A percentile compares a stretch with the other conserved stretches of the same genome.
These are phyloP conservation scores for Nakaseomyces uthaithaninus DNA, from an alignment of 1,139 yeast species.

Conservation along the genomic window DNA sequence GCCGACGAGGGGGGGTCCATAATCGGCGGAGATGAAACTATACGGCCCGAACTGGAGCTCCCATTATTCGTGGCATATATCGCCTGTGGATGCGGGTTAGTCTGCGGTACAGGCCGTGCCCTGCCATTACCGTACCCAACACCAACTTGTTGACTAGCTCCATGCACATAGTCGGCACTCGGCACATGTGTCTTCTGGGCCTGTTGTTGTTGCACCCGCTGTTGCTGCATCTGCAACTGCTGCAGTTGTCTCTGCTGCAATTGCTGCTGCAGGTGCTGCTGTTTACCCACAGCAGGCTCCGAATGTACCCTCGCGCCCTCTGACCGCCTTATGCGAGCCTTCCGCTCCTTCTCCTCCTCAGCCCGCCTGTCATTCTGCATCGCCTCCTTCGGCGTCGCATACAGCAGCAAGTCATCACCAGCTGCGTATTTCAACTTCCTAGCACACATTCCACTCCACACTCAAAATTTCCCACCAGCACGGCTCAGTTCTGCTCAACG, in stretches of 20 bases:
- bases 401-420: constrained; percentile 31
- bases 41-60: neutral
- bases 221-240: neutral
- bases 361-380: constrained; percentile 26
- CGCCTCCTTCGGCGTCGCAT: constrained; percentile 33
- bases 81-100: neutral
- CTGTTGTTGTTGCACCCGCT: neutral
- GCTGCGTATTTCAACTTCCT: constrained; percentile 30
- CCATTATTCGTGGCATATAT: neutral
- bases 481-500: too few species aligned
- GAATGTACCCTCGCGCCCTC: constrained; percentile 9
- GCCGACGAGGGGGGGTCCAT: constrained; percentile 6
- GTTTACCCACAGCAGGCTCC: constrained; percentile 8
- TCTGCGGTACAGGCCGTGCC: neutral
- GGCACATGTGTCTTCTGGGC: neutral
- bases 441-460: constrained; percentile 23
- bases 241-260: constrained; percentile 1
- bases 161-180: constrained; percentile 1
- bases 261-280: neutral
- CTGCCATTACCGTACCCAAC: neutral
- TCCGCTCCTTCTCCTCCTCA: constrained; percentile 20
- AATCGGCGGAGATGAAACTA: constrained; percentile 3
- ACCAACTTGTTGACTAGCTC: neutral
- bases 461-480: too few species aligned
- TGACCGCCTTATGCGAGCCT: neutral